A percentile compares a stretch with the other conserved stretches of the same genome.
Evolutionary conservation across 148 eudicot genomes (phyloP).

Genomic region (Suaeda aralocaspica): DNA sequence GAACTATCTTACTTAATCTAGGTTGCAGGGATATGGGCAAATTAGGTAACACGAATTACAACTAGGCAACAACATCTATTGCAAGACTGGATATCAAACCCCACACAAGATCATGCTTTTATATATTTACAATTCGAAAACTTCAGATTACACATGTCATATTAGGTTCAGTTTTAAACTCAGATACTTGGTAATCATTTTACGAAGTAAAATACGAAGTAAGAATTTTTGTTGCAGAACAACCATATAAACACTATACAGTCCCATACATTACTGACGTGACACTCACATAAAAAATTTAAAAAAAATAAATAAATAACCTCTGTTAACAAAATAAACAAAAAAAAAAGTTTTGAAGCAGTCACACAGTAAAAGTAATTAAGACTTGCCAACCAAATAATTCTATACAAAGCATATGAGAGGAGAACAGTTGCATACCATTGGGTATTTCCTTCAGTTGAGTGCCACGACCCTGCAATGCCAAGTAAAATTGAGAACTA

Average conservation of each 20-base stretch:
- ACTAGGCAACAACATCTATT: too few relatives aligned
- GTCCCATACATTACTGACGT: not conserved
- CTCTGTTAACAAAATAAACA: too few relatives aligned
- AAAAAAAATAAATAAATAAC: too few relatives aligned
- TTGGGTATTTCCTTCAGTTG: conserved; percentile 88
- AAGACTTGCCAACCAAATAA: not conserved
- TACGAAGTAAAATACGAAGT: too few relatives aligned
- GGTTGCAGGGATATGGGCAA: too few relatives aligned
- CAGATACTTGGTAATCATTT: too few relatives aligned
- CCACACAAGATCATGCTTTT: not conserved
- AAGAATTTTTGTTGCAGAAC: too few relatives aligned
- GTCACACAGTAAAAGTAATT: not conserved
- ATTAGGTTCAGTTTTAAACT: too few relatives aligned
- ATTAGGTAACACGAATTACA: too few relatives aligned
- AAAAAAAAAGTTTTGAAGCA: not conserved
- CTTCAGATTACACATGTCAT: too few relatives aligned
- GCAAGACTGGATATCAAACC: not conserved
- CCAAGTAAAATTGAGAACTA: conserved; percentile 22
- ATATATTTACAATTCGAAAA: not conserved
- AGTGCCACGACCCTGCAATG: conserved; percentile 85
- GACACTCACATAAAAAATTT: too few relatives aligned
- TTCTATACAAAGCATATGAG: not conserved
- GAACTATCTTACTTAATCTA: too few relatives aligned
- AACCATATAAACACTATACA: not conserved
- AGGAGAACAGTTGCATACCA: conserved; percentile 38